Base-by-base conservation (phyloP, 192 early-diverging fungal genomes). In the Coemansia asiatica region DNA sequence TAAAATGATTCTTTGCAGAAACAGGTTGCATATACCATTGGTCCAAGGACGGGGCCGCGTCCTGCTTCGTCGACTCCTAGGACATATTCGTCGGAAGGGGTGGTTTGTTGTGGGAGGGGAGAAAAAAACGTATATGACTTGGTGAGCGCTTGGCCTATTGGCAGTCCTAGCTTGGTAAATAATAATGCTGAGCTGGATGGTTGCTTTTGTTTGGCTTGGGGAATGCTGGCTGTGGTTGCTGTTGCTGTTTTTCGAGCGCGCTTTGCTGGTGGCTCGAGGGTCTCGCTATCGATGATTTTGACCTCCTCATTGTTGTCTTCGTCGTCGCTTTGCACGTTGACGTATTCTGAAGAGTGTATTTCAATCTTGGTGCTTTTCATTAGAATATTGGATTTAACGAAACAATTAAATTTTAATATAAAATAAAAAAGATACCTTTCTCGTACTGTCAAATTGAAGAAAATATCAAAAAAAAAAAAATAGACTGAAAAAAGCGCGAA, bases 11-110 rank as follows among this genome's bases (percentile, higher is more conserved):
- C 55, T 0, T 88, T 86, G 49, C 89, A 90, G 69, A 90, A 98
- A 49, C 90, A 89, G n/a, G 91, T 80, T 1, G 92, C 92, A 74
- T 98, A 99, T 0, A 98, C 96, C 97, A 99, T 99, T 9, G 95
- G 94, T 1, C 94, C 93, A 0, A 98, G 85, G 0, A 97, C 96
- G 7, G 97, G 97, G 0, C 97, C 97, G 15, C 96, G 79, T 8
- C 97, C 97, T 23, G 97, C 97, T 63, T 99, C 97, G 69, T 99
- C 97, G 1, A 99, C 92, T 25, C 97, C 96, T 29, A 98, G 75
- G 1, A 92, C 84, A 64, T 85, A 90, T 23, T 47, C 56, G n/a
- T 23, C 47, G 15, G 59, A 44, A 15, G 57, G 0, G 16, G 4
- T 18, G 38, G 16, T 21, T 40, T 18, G 18, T 40, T 18, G 18